Conservation (phyloP, 768 basidiomycete species). For the Terana coerulea region DNA sequence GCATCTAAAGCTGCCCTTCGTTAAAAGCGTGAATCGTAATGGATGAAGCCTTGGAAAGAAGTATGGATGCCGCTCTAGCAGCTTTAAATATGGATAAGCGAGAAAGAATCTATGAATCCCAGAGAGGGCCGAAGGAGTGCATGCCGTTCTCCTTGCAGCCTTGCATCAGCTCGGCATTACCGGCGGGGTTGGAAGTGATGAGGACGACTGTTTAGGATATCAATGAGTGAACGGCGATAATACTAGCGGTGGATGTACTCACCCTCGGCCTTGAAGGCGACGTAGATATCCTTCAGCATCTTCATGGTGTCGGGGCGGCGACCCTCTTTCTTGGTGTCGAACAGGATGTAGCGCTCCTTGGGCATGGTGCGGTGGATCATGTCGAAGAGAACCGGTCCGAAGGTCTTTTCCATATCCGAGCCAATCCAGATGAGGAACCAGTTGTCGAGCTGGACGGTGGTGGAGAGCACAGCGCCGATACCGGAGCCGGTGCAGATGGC, state of each 20-base stretch:
- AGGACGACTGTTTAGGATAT: constrained; percentile 46
- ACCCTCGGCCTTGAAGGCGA: constrained; percentile 69
- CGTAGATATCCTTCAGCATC: constrained; percentile 63
- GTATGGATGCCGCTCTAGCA: no score
- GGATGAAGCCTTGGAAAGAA: no score
- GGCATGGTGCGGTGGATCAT: constrained; percentile 68
- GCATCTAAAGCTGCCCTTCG: no score
- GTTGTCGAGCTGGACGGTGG: constrained; percentile 66
- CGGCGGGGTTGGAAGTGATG: constrained; percentile 76
- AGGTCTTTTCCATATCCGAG: constrained; percentile 80
- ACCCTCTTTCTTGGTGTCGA: constrained; percentile 73
- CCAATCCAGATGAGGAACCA: constrained; percentile 83
- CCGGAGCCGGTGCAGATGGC: constrained; percentile 82
- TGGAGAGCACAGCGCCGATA: constrained; percentile 74
- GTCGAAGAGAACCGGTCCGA: constrained; percentile 75
- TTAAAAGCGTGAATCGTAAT: no score
- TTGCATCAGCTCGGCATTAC: constrained; percentile 75
- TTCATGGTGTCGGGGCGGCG: constrained; percentile 79
- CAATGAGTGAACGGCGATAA: neutral
- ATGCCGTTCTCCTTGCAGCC: constrained; percentile 19
- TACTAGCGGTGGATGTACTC: neutral
- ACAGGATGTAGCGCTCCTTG: constrained; percentile 69
- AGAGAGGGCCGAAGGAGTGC: constrained; percentile 54
- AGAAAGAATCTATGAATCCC: constrained; percentile 77
- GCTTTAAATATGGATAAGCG: no score